phyloP scores from a whole-genome alignment of 208 protist genomes.

The Trypanosoma caninum region DNA sequence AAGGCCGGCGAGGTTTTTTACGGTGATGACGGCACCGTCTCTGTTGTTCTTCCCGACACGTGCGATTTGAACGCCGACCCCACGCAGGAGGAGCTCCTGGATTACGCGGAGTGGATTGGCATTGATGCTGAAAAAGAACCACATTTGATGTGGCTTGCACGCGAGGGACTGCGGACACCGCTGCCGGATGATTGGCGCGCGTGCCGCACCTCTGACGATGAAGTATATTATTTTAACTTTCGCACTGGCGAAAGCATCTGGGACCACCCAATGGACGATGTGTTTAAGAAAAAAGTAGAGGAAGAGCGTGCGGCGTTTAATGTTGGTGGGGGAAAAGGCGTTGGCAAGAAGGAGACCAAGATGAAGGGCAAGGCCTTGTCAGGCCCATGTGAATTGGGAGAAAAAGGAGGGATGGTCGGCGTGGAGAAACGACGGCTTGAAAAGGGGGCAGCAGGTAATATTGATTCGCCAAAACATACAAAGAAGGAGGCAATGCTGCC shows the following conservation, averaged over 20 bases:
- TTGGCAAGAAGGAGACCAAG: conserved; percentile 1
- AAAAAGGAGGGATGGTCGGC: too few relatives aligned
- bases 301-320: conserved; percentile 42
- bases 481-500: background rate
- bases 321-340: background rate
- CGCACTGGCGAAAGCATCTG: conserved; percentile 85
- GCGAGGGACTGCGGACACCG: conserved; percentile 88
- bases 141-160: conserved; percentile 89
- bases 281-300: conserved; percentile 75
- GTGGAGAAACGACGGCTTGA: conserved; percentile 7
- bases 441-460: conserved; percentile 18
- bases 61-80: conserved; percentile 88
- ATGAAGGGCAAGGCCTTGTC: background rate
- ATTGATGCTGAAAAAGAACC: conserved; percentile 78
- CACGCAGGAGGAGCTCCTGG: conserved; percentile 78
- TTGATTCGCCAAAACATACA: background rate
- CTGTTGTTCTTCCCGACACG: conserved; percentile 85
- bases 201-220: conserved; percentile 79
- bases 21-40: conserved; percentile 77
- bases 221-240: conserved; percentile 97
- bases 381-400: background rate
- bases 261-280: conserved; percentile 93
- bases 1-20: conserved; percentile 64
- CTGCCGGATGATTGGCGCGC: conserved; percentile 91
- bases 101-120: conserved; percentile 94